These are phyloP conservation scores for Colletotrichum salicis DNA, from an alignment of 2,329 filamentous ascomycete species.

Conservation along the genomic window DNA sequence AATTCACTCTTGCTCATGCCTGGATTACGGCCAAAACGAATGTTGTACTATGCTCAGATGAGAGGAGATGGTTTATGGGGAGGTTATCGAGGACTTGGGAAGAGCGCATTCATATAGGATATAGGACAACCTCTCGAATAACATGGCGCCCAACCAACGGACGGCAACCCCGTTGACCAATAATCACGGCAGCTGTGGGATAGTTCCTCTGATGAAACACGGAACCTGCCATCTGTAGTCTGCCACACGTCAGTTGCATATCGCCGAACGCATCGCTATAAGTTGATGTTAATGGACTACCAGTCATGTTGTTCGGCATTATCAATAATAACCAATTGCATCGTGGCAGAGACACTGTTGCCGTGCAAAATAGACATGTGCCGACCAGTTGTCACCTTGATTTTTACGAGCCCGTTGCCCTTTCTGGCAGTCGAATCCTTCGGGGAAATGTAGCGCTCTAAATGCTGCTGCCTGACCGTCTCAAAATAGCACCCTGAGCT, in stretches of 20 bases:
- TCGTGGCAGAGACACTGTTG: background rate
- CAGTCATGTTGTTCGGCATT: background rate
- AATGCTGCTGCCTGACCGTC: conserved; percentile 29
- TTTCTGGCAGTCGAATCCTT: conserved; percentile 19
- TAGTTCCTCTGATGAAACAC: conserved; percentile 1
- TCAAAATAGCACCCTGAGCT: conserved; percentile 24
- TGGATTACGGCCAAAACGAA: background rate
- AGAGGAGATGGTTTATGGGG: background rate
- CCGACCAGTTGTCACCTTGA: background rate
- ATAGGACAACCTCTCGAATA: background rate
- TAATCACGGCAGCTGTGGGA: background rate
- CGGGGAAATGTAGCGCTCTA: conserved; percentile 5
- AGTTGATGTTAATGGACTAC: conserved; percentile 11
- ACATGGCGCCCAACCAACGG: background rate
- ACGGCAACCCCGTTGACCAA: background rate
- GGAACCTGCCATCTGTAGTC: background rate
- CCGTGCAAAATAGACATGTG: background rate
- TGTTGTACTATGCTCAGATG: background rate
- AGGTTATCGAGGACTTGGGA: background rate
- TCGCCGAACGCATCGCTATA: background rate
- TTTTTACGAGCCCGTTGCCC: background rate
- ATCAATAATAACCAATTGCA: background rate
- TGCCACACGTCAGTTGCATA: background rate
- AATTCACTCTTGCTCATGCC: conserved; percentile 10
- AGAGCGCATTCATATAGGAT: conserved; percentile 11